Conservation (phyloP, 192 early-diverging fungal genomes). For the Coemansia sp. region DNA sequence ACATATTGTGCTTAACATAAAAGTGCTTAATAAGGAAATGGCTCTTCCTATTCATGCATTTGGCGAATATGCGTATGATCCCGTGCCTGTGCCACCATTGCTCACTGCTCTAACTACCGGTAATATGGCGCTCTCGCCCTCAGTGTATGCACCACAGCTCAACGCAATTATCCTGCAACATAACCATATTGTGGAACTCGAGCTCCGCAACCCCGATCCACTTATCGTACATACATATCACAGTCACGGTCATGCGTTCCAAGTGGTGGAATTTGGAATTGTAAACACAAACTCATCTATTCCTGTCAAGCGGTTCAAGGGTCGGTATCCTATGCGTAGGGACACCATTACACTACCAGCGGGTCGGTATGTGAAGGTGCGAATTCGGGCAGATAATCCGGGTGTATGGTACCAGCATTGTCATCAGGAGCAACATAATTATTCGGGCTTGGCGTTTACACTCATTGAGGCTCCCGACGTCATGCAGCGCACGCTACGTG, state of each 20-base stretch:
- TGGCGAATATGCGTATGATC: not conserved
- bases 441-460: conserved; percentile 56
- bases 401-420: conserved; percentile 79
- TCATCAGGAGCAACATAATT: not conserved
- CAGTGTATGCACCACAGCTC: not conserved
- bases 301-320: not conserved
- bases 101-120: not conserved
- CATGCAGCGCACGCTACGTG: conserved; percentile 50
- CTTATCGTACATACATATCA: not conserved
- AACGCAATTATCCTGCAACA: not conserved
- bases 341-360: conserved; percentile 67
- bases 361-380: conserved; percentile 59
- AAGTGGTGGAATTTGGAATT: conserved; percentile 54
- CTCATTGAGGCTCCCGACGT: conserved; percentile 70
- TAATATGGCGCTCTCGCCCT: not conserved
- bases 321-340: conserved; percentile 46
- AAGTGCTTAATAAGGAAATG: not conserved
- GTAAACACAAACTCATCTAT: conserved; percentile 32
- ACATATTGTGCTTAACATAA: not conserved
- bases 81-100: not conserved
- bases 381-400: conserved; percentile 79
- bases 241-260: conserved; percentile 55
- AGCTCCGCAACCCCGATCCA: not conserved
- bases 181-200: not conserved
- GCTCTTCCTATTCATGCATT: not conserved